These are phyloP conservation scores for Colletotrichum paranaense DNA, from an alignment of 2,329 filamentous ascomycete species.

Conservation along the genomic window DNA sequence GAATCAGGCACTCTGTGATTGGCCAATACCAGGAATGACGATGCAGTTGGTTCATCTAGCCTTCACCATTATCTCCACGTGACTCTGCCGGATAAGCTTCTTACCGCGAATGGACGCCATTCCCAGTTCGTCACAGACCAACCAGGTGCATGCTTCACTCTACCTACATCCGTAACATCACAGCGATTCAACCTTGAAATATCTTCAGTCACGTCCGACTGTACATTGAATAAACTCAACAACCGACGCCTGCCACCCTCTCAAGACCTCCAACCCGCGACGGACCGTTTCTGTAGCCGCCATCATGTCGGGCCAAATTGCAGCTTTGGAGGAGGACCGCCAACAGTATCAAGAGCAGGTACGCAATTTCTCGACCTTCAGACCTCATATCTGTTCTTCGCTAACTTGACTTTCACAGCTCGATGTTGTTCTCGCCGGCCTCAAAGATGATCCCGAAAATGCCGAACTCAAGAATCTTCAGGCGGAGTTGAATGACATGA, in stretches of 20 bases:
- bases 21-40: conserved; percentile 1
- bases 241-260: too few species aligned
- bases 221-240: neutral
- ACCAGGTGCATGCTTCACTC: neutral
- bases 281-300: neutral
- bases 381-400: neutral
- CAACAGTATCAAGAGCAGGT: conserved; percentile 69
- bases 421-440: conserved; percentile 79
- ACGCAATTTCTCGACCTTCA: conserved; percentile 34
- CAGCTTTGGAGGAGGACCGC: conserved; percentile 63
- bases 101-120: neutral
- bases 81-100: conserved; percentile 19
- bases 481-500: conserved; percentile 83
- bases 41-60: neutral
- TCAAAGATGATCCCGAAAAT: conserved; percentile 85
- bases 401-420: conserved; percentile 63
- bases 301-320: conserved; percentile 45
- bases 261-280: neutral
- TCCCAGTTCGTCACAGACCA: neutral
- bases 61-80: conserved; percentile 17
- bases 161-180: neutral
- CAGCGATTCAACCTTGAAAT: neutral
- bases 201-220: neutral
- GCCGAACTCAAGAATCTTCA: conserved; percentile 81
- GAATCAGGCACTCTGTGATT: neutral